Evolutionary conservation across 2,329 filamentous ascomycete species (phyloP).

Genomic region (Alternaria triticimaculans): DNA sequence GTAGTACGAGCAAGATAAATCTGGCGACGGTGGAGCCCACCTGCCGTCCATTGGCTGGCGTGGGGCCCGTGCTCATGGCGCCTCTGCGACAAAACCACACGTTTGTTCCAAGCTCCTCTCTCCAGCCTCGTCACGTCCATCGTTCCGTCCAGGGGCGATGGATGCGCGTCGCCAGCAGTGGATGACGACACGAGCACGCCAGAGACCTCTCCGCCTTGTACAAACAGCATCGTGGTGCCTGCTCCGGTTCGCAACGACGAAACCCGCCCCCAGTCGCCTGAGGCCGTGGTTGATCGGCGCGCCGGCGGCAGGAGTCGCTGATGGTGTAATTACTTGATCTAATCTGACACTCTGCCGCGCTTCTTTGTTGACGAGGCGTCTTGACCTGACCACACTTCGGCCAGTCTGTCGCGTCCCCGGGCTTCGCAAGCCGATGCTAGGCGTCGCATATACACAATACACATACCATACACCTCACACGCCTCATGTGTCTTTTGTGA

Average conservation of each 20-base stretch:
- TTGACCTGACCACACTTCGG: not conserved
- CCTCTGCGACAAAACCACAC: conserved; percentile 2
- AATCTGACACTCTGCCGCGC: conserved; percentile 59
- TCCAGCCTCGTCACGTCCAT: conserved; percentile 21
- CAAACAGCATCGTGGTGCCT: conserved; percentile 19
- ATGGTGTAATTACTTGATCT: conserved; percentile 66
- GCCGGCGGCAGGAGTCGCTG: conserved; percentile 46
- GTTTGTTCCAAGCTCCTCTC: not conserved
- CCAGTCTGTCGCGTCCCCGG: not conserved
- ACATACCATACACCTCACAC: not conserved
- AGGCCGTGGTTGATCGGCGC: conserved; percentile 34
- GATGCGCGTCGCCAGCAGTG: conserved; percentile 30
- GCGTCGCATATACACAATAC: not conserved
- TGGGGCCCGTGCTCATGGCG: not conserved
- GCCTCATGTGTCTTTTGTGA: conserved; percentile 61
- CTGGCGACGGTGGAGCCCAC: conserved; percentile 53
- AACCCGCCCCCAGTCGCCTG: conserved; percentile 24
- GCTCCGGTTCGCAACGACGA: conserved; percentile 21
- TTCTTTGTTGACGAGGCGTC: conserved; percentile 12
- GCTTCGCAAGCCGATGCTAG: not conserved
- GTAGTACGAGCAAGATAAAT: conserved; percentile 57
- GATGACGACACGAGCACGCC: conserved; percentile 47
- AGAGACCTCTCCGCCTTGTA: conserved; percentile 28
- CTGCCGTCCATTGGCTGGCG: conserved; percentile 36
- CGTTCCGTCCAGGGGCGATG: conserved; percentile 6